A percentile compares a stretch with the other conserved stretches of the same genome.
Conservation (phyloP, 2,329 filamentous ascomycete species). For the Trichoderma breve region DNA sequence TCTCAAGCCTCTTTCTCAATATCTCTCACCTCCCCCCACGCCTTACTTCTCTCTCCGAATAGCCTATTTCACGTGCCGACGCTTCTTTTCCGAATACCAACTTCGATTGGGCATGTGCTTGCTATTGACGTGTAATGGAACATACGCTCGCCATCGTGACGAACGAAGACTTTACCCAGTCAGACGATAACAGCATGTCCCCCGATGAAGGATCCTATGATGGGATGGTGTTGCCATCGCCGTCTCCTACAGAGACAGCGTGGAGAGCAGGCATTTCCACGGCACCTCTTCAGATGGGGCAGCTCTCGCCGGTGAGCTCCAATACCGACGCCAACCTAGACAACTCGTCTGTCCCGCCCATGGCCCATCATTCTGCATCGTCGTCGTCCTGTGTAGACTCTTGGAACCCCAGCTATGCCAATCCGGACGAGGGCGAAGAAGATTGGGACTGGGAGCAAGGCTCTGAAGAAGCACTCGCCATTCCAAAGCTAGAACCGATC, state of each 20-base stretch:
- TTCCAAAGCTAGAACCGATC: conserved; percentile 56
- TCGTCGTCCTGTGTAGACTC: conserved; percentile 48
- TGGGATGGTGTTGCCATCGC: conserved; percentile 30
- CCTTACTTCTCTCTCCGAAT: not conserved
- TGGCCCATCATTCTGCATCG: conserved; percentile 43
- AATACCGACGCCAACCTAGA: conserved; percentile 44
- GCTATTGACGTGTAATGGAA: conserved; percentile 49
- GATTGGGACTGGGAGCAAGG: conserved; percentile 55
- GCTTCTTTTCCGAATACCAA: not conserved
- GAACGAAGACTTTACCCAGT: conserved; percentile 46
- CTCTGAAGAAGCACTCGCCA: conserved; percentile 44
- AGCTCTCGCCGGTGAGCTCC: conserved; percentile 54
- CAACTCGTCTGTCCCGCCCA: conserved; percentile 41
- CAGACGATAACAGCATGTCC: conserved; percentile 44
- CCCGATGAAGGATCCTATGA: conserved; percentile 41
- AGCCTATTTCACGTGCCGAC: not conserved
- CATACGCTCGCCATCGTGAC: conserved; percentile 41
- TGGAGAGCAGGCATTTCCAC: conserved; percentile 30
- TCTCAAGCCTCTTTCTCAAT: not conserved
- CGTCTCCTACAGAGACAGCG: conserved; percentile 33
- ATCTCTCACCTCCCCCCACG: not conserved
- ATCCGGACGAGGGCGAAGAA: conserved; percentile 39
- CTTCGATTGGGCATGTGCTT: conserved; percentile 38
- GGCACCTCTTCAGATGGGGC: conserved; percentile 42
- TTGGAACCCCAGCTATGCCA: conserved; percentile 43